Conservation (phyloP, 179 eudicot genomes). For the Amaranthus tricolor region DNA sequence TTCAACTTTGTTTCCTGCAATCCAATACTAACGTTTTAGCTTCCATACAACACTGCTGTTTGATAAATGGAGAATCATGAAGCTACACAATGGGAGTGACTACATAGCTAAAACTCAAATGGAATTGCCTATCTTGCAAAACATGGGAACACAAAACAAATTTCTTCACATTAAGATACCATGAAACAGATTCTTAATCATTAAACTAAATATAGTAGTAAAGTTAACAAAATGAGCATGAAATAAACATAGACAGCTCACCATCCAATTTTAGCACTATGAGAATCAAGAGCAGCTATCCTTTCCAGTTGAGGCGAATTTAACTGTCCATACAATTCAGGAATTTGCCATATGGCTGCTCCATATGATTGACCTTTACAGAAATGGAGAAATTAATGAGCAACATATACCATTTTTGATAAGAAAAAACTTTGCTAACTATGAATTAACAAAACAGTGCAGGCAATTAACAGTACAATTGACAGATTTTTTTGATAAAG, state of each 20-base stretch:
- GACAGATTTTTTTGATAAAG: too few relatives aligned
- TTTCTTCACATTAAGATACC: constrained; percentile 9
- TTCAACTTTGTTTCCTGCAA: neutral
- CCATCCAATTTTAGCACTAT: constrained; percentile 68
- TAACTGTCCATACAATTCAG: constrained; percentile 90
- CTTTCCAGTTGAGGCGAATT: constrained; percentile 90
- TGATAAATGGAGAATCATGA: neutral
- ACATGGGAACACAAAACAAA: neutral
- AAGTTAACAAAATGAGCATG: constrained; percentile 4
- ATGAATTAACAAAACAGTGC: neutral
- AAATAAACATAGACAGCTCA: constrained; percentile 29
- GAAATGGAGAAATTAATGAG: constrained; percentile 11
- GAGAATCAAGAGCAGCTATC: constrained; percentile 80
- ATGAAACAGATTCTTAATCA: neutral
- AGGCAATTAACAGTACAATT: neutral
- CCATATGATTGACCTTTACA: constrained; percentile 85
- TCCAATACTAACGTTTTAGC: neutral
- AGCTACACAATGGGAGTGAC: neutral
- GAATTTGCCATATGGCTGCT: constrained; percentile 97
- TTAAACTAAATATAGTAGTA: neutral
- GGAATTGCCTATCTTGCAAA: neutral
- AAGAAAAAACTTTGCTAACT: constrained; percentile 9
- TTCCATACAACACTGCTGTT: neutral
- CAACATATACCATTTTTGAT: constrained; percentile 4
- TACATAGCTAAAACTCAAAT: neutral